phyloP scores from a whole-genome alignment of 352 stramenopile genomes.

The Halophytophthora batemanensis region DNA sequence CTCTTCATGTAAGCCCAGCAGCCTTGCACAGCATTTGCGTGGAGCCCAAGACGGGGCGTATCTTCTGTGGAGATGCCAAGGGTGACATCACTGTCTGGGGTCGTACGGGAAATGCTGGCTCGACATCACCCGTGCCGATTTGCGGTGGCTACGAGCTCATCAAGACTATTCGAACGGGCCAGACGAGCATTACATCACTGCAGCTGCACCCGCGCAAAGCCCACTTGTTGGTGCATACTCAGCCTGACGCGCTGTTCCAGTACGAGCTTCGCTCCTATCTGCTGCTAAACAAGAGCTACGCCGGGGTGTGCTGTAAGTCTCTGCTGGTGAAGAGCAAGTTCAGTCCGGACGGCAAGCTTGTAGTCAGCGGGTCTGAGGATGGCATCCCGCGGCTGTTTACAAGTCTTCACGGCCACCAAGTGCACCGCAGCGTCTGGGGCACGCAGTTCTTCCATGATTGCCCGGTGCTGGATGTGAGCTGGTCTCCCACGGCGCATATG shows the following conservation, averaged over 20 bases:
- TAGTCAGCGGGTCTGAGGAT: constrained; percentile 62
- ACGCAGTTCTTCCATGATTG: constrained; percentile 47
- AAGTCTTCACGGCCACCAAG: constrained; percentile 46
- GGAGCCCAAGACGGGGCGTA: constrained; percentile 32
- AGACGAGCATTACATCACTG: constrained; percentile 50
- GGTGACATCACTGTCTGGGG: constrained; percentile 54
- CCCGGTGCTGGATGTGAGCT: constrained; percentile 56
- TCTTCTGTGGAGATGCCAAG: constrained; percentile 59
- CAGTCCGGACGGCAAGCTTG: constrained; percentile 63
- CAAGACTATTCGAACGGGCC: constrained; percentile 53
- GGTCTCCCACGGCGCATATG: constrained; percentile 59
- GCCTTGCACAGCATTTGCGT: constrained; percentile 54
- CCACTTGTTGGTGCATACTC: constrained; percentile 63
- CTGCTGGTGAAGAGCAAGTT: constrained; percentile 50
- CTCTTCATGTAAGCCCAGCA: constrained; percentile 23
- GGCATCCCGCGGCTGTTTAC: constrained; percentile 52
- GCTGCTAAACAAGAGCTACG: constrained; percentile 69
- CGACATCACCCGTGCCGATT: neutral
- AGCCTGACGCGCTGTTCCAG: constrained; percentile 59
- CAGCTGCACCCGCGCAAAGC: constrained; percentile 60
- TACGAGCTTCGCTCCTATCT: constrained; percentile 76
- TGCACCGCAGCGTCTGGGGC: constrained; percentile 51
- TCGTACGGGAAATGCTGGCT: neutral
- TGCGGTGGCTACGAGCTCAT: constrained; percentile 28
- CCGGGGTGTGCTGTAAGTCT: constrained; percentile 41